Conservation (phyloP, 805 yeast genomes). For the Tetrapisispora namnaoensis region DNA sequence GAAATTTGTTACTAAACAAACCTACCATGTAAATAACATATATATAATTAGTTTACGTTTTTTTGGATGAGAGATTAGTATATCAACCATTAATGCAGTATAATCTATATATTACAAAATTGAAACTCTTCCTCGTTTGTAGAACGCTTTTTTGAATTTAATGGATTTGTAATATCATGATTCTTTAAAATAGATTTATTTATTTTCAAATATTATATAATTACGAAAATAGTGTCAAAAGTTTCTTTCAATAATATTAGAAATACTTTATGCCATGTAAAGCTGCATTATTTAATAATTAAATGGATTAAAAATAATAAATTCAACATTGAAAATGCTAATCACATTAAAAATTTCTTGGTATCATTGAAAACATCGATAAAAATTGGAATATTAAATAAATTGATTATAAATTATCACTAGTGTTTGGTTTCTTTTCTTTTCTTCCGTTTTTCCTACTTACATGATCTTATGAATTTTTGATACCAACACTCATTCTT, state of each 20-base stretch:
- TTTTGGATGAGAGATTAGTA: background rate
- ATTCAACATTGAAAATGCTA: too few species aligned
- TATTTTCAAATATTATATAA: background rate
- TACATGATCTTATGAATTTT: background rate
- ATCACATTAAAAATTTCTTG: too few species aligned
- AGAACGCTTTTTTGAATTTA: too few species aligned
- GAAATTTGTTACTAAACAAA: background rate
- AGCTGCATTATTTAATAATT: too few species aligned
- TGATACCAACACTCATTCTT: slow-evolving; percentile 12
- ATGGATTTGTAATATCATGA: too few species aligned
- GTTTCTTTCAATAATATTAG: too few species aligned
- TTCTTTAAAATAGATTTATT: background rate
- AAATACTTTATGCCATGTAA: too few species aligned
- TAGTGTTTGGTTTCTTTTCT: background rate
- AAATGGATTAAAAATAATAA: too few species aligned
- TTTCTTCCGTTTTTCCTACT: background rate
- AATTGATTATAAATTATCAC: background rate
- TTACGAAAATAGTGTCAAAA: background rate
- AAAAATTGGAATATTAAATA: background rate
- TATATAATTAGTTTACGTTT: background rate
- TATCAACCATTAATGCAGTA: background rate
- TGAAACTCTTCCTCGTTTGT: too few species aligned
- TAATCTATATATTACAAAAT: background rate
- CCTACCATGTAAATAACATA: background rate
- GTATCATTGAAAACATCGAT: too few species aligned